Base-by-base conservation (phyloP, 768 basidiomycete genomes). In the Suillus hirtellus region DNA sequence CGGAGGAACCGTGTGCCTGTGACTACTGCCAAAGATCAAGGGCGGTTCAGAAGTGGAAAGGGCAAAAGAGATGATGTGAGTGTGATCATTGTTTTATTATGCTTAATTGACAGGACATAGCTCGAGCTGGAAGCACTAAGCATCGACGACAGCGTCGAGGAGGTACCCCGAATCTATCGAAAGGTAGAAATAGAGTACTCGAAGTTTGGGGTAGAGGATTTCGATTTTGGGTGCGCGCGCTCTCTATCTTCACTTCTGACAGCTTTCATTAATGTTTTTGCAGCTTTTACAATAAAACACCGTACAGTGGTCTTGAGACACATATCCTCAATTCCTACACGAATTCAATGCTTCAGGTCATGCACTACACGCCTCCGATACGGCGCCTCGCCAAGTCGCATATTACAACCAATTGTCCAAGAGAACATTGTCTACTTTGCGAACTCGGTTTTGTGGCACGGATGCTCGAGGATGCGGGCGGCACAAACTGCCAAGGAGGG, bases 281-380 rank as follows among this genome's bases (percentile, higher is more conserved):
- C 64, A 96, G 95, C 2, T 99, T 93, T 74, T 99, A 95, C 78
- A 99, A 99, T 75, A 88, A 87, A 72, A 99, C 97, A 0, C 73
- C 84, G 21, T 94, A 85, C 69, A 96, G 94, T 61, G 97, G 97
- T 6, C 81, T 99, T 53, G 96, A 99, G 73, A 97, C 96, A 1
- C 95, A 99, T 72, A 98, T 99, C 63, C 81, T 94, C 50, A 96
- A 98, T 74, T 99, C 95, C 6, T 99, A 99, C 77, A 96, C 96
- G 17, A 99, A 99, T 72, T 79, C 92, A 1, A 74, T 97, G 37
- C 76, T 96, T 1, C 96, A 99, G 74, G 86, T 90, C n/a, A 85
- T 99, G 77, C 92, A 97, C 73, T 96, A 94, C 75, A 84, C 82
- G 24, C 68, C 77, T 15, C 92, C 96, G 1, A 85, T 99, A 42